Evolutionary conservation across 1,139 yeast species (phyloP), one percentile per base, ranked within the genome.

Genomic region (Kodamaea ohmeri): DNA sequence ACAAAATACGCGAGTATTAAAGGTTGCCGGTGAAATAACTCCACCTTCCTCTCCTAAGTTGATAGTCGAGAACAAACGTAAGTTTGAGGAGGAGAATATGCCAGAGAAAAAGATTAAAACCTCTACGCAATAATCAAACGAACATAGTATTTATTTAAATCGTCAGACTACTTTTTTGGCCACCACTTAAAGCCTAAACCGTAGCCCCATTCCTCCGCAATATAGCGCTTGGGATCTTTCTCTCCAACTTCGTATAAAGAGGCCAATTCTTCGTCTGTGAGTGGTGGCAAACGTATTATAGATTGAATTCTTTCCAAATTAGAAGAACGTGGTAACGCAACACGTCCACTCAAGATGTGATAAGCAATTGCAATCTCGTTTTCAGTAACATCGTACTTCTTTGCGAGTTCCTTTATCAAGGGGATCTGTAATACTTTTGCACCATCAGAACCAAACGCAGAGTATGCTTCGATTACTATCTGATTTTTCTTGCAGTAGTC

Each of bases 221-320:
- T 51, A 43, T 63, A 62, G 42, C 73, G 55, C 21, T 45, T 60
- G 15, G 82, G 79, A 13, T 73, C 50, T 3, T 62, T 52, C 4
- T 46, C 56, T 6, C 83, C 83, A 35, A 70, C 44, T 19, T 67
- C 45, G 44, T 72, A 73, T 40, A 78, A 55, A 5, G 48, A 47
- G 0, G 51, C 50, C 33, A 78, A 49, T 22, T 78, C 83, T 13
- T 71, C 71, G 16, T 56, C 45, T 1, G 72, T 57, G 35, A 76
- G 55, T 6, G 62, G 61, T 2, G 75, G 75, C 37, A 72, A 56
- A 31, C 54, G 47, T 4, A 56, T 45, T 32, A 50, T 61, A 1
- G 53, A 50, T 42, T 52, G 60, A 39, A 67, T 65, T 49, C 73
- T 57, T 14, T 62, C 64, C 34, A 62, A 53, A 37, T 67, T 67